Evolutionary conservation across 2,329 filamentous ascomycete genomes (phyloP).

Genomic region (Aspergillus sergii): DNA sequence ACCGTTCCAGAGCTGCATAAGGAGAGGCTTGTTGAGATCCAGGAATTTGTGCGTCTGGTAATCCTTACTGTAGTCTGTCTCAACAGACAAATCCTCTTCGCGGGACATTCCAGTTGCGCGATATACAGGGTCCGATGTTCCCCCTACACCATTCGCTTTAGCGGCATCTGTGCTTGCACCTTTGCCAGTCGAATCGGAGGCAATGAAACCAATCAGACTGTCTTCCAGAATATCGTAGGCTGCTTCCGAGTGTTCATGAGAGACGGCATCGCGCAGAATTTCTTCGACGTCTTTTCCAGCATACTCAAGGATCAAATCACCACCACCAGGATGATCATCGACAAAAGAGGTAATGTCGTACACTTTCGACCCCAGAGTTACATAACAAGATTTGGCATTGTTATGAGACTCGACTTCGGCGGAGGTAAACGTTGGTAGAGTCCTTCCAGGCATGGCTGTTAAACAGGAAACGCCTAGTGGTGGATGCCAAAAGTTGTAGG

Average conservation of each 20-base stretch:
- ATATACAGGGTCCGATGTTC: slow-evolving; percentile 40
- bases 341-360: slow-evolving; percentile 95
- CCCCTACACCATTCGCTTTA: slow-evolving; percentile 31
- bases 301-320: slow-evolving; percentile 85
- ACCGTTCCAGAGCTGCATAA: slow-evolving; percentile 84
- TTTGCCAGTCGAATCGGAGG: slow-evolving; percentile 60
- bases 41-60: slow-evolving; percentile 93
- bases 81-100: slow-evolving; percentile 81
- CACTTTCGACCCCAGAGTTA: slow-evolving; percentile 85
- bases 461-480: slow-evolving; percentile 4
- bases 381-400: slow-evolving; percentile 82
- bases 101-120: slow-evolving; percentile 80
- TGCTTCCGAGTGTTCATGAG: slow-evolving; percentile 83
- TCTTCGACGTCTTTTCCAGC: slow-evolving; percentile 81
- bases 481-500: slow-evolving; percentile 4
- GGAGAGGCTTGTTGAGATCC: slow-evolving; percentile 79
- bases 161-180: slow-evolving; percentile 35
- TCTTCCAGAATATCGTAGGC: slow-evolving; percentile 97
- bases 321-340: slow-evolving; percentile 86
- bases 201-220: slow-evolving; percentile 78
- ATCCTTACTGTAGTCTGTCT: slow-evolving; percentile 75
- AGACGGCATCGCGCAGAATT: slow-evolving; percentile 80
- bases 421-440: slow-evolving; percentile 78
- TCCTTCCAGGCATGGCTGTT: slow-evolving; percentile 72
- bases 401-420: slow-evolving; percentile 83